Percentiles rank a stretch among this genome's conserved stretches.
Evolutionary conservation across 208 protist species (phyloP).

Genomic region (Porcisia deanei): DNA sequence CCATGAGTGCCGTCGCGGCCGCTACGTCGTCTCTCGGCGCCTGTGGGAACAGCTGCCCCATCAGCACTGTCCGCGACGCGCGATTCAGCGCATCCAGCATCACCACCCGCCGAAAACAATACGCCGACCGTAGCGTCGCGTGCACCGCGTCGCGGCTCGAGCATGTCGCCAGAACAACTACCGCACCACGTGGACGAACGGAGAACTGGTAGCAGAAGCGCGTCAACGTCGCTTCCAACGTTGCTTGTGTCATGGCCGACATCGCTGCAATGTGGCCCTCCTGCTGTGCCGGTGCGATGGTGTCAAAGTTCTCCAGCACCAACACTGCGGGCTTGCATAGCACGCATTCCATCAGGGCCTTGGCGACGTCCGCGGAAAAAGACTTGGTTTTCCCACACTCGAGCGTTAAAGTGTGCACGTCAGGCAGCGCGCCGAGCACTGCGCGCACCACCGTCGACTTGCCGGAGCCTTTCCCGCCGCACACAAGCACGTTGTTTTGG

Average conservation of each 20-base stretch:
- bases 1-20: conserved; percentile 57
- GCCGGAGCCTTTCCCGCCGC: conserved; percentile 83
- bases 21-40: conserved; percentile 36
- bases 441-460: conserved; percentile 68
- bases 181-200: conserved; percentile 20
- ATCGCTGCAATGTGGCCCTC: conserved; percentile 68
- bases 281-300: conserved; percentile 72
- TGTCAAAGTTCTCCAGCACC: conserved; percentile 88
- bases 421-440: conserved; percentile 43
- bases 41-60: conserved; percentile 57
- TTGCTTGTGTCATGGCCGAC: conserved; percentile 56
- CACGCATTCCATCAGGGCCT: conserved; percentile 61
- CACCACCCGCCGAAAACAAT: conserved; percentile 63
- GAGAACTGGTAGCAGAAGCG: conserved; percentile 46
- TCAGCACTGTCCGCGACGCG: conserved; percentile 44
- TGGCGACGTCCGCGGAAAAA: conserved; percentile 45
- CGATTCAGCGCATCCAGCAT: conserved; percentile 67
- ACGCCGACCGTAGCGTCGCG: conserved; percentile 60
- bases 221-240: conserved; percentile 57
- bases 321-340: conserved; percentile 81
- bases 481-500: conserved; percentile 73
- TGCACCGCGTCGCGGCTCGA: conserved; percentile 66
- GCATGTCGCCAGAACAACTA: conserved; percentile 79
- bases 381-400: conserved; percentile 58
- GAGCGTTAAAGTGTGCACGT: conserved; percentile 62